Evolutionary conservation across 2,329 filamentous ascomycete species (phyloP), one percentile per base, ranked within the genome.

Genomic region (Cladosporium cucumerinum): DNA sequence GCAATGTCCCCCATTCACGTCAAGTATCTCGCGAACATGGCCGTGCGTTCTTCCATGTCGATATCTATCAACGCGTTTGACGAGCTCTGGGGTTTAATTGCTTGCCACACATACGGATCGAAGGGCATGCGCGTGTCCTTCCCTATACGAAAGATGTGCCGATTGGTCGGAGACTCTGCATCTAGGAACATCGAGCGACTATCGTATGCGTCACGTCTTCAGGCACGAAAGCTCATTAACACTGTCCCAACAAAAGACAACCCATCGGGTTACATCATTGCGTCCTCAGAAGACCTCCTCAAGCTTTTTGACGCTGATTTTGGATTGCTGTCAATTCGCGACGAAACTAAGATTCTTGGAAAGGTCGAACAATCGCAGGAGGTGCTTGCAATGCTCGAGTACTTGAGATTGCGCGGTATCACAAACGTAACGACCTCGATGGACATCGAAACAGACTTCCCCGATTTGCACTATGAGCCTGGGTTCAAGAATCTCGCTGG

Each of bases 1-100:
- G 92, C 93, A 67, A 96, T 96, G 86, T 96, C 92, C 0, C 92
- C 93, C 0, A 93, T 96, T 49, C 92, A 95, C 73, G 77, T 96
- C 63, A 96, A 96, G 73, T 97, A 96, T 71, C 82, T 97, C 3
- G 84, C 81, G 6, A 93, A 97, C 73, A 97, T 97, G 93, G 89
- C 88, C 8, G 92, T 96, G 0, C 87, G 92, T n/a, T 92, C 92
- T 0, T 96, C 92, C 68, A 97, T 97, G 92, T 96, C 92, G 0
- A 93, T 97, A 66, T 96, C 92, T 1, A 91, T 97, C 72, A 95
- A 92, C 68, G 91, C 91, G 0, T 95, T 96, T 71, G 84, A 86
- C 69, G 90, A 96, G 70, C 79, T 97, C 0, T 97, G 93, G 93
- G 93, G 93, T 0, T 79, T 97, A 30, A 92, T 97, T 48, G 88